Conservation (phyloP, 176 grass and related monocot species). For the Microstegium vimineum region DNA sequence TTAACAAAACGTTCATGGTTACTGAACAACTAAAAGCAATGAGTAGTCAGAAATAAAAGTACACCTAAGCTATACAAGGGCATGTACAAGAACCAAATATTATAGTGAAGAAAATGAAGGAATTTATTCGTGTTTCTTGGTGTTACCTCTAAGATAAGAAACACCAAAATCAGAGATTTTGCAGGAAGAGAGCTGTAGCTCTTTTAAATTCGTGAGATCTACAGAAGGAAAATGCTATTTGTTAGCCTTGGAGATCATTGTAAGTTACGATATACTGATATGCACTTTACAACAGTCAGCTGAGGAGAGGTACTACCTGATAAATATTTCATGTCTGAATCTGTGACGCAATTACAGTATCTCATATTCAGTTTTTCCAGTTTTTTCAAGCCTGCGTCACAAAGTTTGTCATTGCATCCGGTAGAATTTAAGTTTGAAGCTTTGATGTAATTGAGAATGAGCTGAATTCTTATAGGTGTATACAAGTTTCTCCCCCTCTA, state of each 20-base stretch:
- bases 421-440: neutral
- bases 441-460: neutral
- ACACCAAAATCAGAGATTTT: conserved; percentile 80
- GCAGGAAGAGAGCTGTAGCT: conserved; percentile 78
- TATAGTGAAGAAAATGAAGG: neutral
- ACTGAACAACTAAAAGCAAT: neutral
- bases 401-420: conserved; percentile 18
- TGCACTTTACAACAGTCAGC: neutral
- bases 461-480: neutral
- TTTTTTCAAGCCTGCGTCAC: conserved; percentile 68
- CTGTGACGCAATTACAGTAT: conserved; percentile 89
- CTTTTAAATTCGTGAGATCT: conserved; percentile 84
- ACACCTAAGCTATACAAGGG: conserved; percentile 8
- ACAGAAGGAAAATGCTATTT: conserved; percentile 6
- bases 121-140: conserved; percentile 11
- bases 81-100: conserved; percentile 14
- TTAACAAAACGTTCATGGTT: neutral
- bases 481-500: neutral
- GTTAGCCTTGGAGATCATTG: conserved; percentile 21
- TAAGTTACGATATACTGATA: neutral
- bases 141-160: conserved; percentile 75
- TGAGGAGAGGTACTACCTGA: conserved; percentile 52
- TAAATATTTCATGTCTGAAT: conserved; percentile 83
- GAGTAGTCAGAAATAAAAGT: neutral
- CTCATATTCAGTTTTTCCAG: conserved; percentile 86